Evolutionary conservation across 371 early-diverging fungal genomes (phyloP).

Genomic region (Apophysomyces ossiformis): DNA sequence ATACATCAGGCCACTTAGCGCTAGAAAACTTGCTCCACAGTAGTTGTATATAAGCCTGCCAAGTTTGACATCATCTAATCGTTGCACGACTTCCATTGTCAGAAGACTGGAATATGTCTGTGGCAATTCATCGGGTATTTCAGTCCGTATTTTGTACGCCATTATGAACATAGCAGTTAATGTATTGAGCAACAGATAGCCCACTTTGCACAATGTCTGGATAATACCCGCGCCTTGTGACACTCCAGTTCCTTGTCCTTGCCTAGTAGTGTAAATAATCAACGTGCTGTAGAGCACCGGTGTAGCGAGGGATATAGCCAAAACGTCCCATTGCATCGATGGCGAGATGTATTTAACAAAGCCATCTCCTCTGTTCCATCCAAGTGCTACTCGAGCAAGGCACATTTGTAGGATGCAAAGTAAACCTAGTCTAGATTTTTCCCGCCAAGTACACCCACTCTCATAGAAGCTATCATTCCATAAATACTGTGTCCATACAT

Average conservation of each 20-base stretch:
- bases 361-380: constrained; percentile 1
- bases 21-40: constrained; percentile 34
- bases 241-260: constrained; percentile 18
- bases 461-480: constrained; percentile 10
- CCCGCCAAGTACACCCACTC: background rate
- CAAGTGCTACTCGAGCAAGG: constrained; percentile 10
- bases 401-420: constrained; percentile 21
- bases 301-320: constrained; percentile 18
- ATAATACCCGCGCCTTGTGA: constrained; percentile 34
- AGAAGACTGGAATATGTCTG: constrained; percentile 21
- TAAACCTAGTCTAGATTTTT: constrained; percentile 41
- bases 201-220: constrained; percentile 20
- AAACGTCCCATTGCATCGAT: constrained; percentile 21
- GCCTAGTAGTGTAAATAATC: background rate
- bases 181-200: constrained; percentile 16
- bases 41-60: constrained; percentile 50
- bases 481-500: constrained; percentile 15
- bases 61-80: constrained; percentile 35
- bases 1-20: constrained; percentile 35
- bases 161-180: constrained; percentile 32
- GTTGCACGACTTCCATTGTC: constrained; percentile 28
- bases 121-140: constrained; percentile 19
- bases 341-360: constrained; percentile 12
- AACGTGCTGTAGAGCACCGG: background rate
- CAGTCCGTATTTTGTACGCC: constrained; percentile 38